A percentile compares a stretch with the other conserved stretches of the same genome.
Evolutionary conservation across 805 yeast species (phyloP).

Genomic region (Candida stauntonica): DNA sequence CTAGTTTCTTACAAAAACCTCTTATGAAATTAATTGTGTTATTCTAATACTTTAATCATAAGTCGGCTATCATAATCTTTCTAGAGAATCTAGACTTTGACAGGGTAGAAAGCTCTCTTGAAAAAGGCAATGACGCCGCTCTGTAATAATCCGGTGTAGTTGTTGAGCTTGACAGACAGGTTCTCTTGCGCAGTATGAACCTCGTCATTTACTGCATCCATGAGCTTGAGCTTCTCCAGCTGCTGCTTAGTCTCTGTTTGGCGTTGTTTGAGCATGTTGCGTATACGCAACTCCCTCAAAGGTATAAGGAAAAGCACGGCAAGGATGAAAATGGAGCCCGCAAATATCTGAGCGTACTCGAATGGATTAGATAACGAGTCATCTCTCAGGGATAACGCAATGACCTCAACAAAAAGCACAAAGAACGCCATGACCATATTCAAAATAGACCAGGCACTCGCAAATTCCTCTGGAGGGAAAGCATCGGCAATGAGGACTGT

Average conservation of each 20-base stretch:
- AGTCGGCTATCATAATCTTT: too few relatives aligned
- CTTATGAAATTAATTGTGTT: too few relatives aligned
- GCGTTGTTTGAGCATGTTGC: constrained; percentile 26
- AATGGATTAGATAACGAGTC: constrained; percentile 37
- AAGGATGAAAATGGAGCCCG: constrained; percentile 44
- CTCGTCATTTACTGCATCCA: constrained; percentile 2
- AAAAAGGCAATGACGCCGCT: constrained; percentile 5
- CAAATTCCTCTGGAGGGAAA: constrained; percentile 32
- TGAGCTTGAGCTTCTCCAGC: not conserved
- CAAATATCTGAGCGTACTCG: constrained; percentile 54
- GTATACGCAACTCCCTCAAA: constrained; percentile 46
- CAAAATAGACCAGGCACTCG: constrained; percentile 36
- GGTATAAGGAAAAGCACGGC: constrained; percentile 39
- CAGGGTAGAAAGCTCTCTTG: constrained; percentile 15
- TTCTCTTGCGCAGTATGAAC: not conserved
- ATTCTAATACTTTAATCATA: too few relatives aligned
- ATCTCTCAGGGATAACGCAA: constrained; percentile 44
- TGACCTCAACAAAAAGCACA: constrained; percentile 46
- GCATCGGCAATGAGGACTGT: constrained; percentile 38
- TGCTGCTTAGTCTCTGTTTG: not conserved
- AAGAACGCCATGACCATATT: constrained; percentile 30
- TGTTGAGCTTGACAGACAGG: not conserved
- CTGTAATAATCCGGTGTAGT: constrained; percentile 10
- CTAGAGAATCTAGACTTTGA: too few relatives aligned
- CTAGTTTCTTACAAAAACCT: too few relatives aligned